Evolutionary conservation across 306 rosid species (phyloP), one percentile per base, ranked within the genome.

Genomic region (Acacia confusa): DNA sequence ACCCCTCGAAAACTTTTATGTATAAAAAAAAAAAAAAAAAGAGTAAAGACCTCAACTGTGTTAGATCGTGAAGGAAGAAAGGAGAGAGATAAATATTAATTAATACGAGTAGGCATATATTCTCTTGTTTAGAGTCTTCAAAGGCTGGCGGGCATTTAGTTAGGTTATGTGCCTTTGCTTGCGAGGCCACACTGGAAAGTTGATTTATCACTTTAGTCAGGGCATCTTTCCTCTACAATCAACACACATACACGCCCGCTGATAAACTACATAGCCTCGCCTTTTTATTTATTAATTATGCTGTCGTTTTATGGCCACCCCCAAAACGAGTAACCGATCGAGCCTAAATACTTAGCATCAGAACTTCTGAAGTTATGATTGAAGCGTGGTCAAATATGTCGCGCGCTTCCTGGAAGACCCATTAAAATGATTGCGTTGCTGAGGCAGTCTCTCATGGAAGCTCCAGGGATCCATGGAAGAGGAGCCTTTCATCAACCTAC

Each of bases 101-200:
- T 14, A 34, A 3, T 1, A 20, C 1, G 19, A 28, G 22, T 32
- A 27, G 65, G 77, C n/a, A 73, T 73, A 50, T 73, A 70, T 70
- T 52, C 60, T 45, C 64, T 30, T 30, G 65, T 10, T 17, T 11
- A 1, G 64, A 4, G 9, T 4, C 19, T 47, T 40, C 24, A 27
- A 50, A 30, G 77, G 44, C 45, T 28, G 30, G 76, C 40, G 3
- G 30, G 64, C 64, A 57, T 9, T 2, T 47, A 17, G 9, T 28
- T 48, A 13, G 48, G 40, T 44, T 0, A 24, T 6, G 76, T 72
- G 58, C 52, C 40, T 45, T 47, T 11, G 40, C 75, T 45, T 25
- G 58, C 40, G n/a, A 71, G 6, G 60, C 47, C 65, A 19, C 65
- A 4, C 65, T 73, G 77, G 38, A 50, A 73, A 73, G 74, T n/a